These are phyloP conservation scores for Aspergillus sp. DNA, from an alignment of 2,329 filamentous ascomycete genomes.

Conservation along the genomic window DNA sequence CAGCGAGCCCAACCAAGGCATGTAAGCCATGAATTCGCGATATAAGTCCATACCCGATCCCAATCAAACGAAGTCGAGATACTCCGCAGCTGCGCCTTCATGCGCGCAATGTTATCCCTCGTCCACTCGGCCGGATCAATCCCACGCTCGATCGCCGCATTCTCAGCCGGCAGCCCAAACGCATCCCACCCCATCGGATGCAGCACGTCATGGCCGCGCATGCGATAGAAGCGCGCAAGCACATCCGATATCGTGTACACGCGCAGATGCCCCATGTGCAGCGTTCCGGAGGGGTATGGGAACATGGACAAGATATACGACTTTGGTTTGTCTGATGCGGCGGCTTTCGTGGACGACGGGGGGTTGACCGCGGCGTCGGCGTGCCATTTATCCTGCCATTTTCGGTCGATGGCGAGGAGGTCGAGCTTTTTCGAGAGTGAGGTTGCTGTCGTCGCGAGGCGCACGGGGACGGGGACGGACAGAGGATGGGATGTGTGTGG, in stretches of 20 bases:
- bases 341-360: not conserved
- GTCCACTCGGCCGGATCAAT: constrained; percentile 79
- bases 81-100: constrained; percentile 74
- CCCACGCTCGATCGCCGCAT: constrained; percentile 81
- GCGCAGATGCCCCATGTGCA: constrained; percentile 83
- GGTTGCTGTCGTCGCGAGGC: constrained; percentile 24
- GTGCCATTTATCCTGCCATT: constrained; percentile 55
- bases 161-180: constrained; percentile 86
- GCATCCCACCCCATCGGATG: constrained; percentile 96
- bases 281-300: constrained; percentile 81
- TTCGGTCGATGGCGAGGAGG: constrained; percentile 48
- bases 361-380: constrained; percentile 9
- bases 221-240: constrained; percentile 69
- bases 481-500: constrained; percentile 14
- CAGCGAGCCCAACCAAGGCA: not conserved
- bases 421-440: constrained; percentile 32
- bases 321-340: constrained; percentile 31
- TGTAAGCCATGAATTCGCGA: constrained; percentile 4
- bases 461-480: constrained; percentile 4
- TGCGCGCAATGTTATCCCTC: constrained; percentile 71
- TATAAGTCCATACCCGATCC: constrained; percentile 61
- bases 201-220: constrained; percentile 72
- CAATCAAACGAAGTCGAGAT: constrained; percentile 87
- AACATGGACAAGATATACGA: constrained; percentile 86
- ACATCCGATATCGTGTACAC: constrained; percentile 92